These are phyloP conservation scores for Pseudozyma sp. DNA, from an alignment of 1,284 basidiomycete genomes.

Conservation along the genomic window DNA sequence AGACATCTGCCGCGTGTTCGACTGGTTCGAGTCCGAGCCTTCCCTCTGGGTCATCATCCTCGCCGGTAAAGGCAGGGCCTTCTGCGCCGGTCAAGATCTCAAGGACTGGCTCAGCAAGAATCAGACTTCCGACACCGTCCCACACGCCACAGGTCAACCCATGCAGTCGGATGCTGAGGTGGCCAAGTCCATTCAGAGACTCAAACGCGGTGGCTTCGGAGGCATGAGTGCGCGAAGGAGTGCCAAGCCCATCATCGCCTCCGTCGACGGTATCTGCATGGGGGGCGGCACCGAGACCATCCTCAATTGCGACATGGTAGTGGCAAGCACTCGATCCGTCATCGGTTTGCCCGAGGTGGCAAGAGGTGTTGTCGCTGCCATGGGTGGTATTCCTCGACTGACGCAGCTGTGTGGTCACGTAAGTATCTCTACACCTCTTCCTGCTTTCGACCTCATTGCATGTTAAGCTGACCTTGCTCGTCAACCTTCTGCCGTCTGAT, in stretches of 20 bases:
- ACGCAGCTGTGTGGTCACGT: conserved; percentile 58
- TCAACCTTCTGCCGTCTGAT: neutral
- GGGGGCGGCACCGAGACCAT: conserved; percentile 84
- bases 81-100: conserved; percentile 75
- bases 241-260: conserved; percentile 83
- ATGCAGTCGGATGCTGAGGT: conserved; percentile 44
- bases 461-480: conserved; percentile 1
- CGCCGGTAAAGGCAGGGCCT: conserved; percentile 80
- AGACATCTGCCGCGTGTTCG: conserved; percentile 75
- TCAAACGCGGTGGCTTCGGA: conserved; percentile 77
- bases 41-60: conserved; percentile 81
- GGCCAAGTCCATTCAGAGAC: conserved; percentile 22
- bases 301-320: conserved; percentile 83
- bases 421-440: conserved; percentile 5
- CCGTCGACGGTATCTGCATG: conserved; percentile 81
- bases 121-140: conserved; percentile 21
- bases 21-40: conserved; percentile 82
- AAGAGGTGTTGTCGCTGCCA: conserved; percentile 79
- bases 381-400: conserved; percentile 75
- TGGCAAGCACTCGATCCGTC: conserved; percentile 78
- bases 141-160: conserved; percentile 29
- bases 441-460: neutral
- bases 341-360: conserved; percentile 85
- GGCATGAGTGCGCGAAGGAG: conserved; percentile 76
- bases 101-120: conserved; percentile 53